phyloP scores from a whole-genome alignment of 345 rosid genomes.

The Populus euphratica region DNA sequence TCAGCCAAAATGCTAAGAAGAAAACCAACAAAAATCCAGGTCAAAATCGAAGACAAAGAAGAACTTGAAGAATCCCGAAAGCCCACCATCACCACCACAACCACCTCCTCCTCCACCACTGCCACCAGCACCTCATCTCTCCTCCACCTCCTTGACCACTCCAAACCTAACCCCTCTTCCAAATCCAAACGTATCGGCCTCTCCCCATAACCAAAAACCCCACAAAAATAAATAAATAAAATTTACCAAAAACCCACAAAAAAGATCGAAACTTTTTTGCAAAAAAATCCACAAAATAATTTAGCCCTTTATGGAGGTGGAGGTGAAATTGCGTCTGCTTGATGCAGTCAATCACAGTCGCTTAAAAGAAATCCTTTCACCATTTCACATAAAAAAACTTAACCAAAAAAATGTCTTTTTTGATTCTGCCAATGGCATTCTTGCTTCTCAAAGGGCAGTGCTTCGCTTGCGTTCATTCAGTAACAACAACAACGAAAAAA shows the following conservation, averaged over 20 bases:
- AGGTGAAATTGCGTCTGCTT: slow-evolving; percentile 64
- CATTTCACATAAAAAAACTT: slow-evolving; percentile 53
- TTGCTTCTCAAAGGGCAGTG: slow-evolving; percentile 51
- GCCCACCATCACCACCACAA: slow-evolving; percentile 29
- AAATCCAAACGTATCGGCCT: slow-evolving; percentile 72
- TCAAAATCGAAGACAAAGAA: slow-evolving; percentile 74
- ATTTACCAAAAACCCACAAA: neutral
- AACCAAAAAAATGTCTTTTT: slow-evolving; percentile 70
- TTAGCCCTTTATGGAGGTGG: slow-evolving; percentile 58
- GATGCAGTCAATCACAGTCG: slow-evolving; percentile 43
- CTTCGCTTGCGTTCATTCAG: slow-evolving; percentile 67
- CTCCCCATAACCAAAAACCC: slow-evolving; percentile 20
- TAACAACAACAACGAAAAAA: slow-evolving; percentile 11
- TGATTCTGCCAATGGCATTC: slow-evolving; percentile 51
- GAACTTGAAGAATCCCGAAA: slow-evolving; percentile 78
- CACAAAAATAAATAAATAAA: neutral
- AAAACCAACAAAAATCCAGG: slow-evolving; percentile 78
- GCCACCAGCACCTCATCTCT: slow-evolving; percentile 43
- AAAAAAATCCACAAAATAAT: neutral
- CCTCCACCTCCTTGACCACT: slow-evolving; percentile 54
- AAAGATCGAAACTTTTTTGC: neutral
- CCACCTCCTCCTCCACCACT: slow-evolving; percentile 20
- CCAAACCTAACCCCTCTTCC: slow-evolving; percentile 44
- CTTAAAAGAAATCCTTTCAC: slow-evolving; percentile 48
- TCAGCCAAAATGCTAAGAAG: slow-evolving; percentile 64